Base-by-base conservation (phyloP, 805 yeast species). In the Metschnikowia similis region DNA sequence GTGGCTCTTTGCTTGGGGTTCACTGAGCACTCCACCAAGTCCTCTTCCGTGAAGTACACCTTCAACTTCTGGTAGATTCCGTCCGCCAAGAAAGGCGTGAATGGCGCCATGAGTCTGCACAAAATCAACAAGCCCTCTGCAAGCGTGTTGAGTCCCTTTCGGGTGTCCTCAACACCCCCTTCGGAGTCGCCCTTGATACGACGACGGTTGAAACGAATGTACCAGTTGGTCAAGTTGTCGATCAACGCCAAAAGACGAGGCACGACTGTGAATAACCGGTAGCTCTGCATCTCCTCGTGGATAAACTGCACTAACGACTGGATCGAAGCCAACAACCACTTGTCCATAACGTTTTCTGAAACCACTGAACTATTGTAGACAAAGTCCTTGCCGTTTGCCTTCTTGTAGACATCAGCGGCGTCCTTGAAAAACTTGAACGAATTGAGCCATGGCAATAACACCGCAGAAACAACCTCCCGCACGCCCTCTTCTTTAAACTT, bases 401-500 rank as follows among this genome's bases (percentile, higher is more conserved):
- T 94, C 73, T 85, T 83, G 66, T 87, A 80, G 48, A 94, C 72
- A 27, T 89, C 87, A 57, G 91, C 87, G 63, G 95, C 96, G 59
- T 94, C 97, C 64, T 91, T 96, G 76, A 91, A 85, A 77, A 94
- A 94, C 71, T 92, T 94, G 80, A 77, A 92, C 30, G 97, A 88
- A 76, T 94, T 94, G 90, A 92, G 94, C 99, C 98, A 95, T 62
- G 99, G 99, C 63, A 94, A 78, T 64, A 92, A 75, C 40, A 94
- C 99, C 72, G 91, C 89, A 32, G 97, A 86, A 38, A 94, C 95
- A 65, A 94, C 96, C 72, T 94, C 99, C 65, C 90, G 89, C 38
- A 94, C 99, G 75, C 99, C 99, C 67, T 92, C 98, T 74, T 94
- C 99, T 72, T 90, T 91, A 79, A 94, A 94, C 66, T 90, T 88